Base-by-base conservation (phyloP, 108 stramenopile species). In the Mediolabrus comicus region DNA sequence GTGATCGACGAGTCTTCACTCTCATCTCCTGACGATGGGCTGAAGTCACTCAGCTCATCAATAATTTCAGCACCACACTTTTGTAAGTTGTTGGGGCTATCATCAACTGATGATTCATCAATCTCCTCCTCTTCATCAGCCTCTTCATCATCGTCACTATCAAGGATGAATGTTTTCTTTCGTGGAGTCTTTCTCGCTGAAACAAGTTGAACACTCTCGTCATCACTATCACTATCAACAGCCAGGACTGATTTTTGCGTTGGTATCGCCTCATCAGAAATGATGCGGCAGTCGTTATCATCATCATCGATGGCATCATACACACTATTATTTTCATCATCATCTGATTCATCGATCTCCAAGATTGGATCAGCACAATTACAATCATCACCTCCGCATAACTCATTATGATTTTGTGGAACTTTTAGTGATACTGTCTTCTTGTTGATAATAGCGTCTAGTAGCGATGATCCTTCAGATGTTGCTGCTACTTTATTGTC, bases 311-410 rank as follows among this genome's bases (percentile, higher is more conserved):
- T 27, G 7, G 19, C 72, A 62, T 65, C 77, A 36, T 31, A 67
- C 24, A 33, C 53, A 33, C 69, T 62, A 22, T 73, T 67, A 36
- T 74, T 57, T 26, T 75, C 75, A 32, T 76, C 75, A 0, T 59
- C 58, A 26, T 55, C 54, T n/a, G n/a, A n/a, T n/a, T 56, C 53
- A 27, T 53, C 60, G 43, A 70, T 57, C 72, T 80, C 79, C 28
- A 80, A 30, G 28, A 80, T 65, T 19, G 79, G 74, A 62, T 75
- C 74, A 38, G 62, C 61, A n/a, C 79, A 80, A 27, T 70, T 54
- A 39, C 79, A 80, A 13, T 69, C 74, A 31, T 80, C 65, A n/a
- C n/a, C 41, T 19, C 55, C 73, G 54, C 67, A 75, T 38, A 63
- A 14, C 36, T 74, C 52, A 34, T 69, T 64, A 52, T 74, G 32